These are phyloP conservation scores for Glycine latifolia DNA, from an alignment of 306 rosid genomes.

Conservation along the genomic window DNA sequence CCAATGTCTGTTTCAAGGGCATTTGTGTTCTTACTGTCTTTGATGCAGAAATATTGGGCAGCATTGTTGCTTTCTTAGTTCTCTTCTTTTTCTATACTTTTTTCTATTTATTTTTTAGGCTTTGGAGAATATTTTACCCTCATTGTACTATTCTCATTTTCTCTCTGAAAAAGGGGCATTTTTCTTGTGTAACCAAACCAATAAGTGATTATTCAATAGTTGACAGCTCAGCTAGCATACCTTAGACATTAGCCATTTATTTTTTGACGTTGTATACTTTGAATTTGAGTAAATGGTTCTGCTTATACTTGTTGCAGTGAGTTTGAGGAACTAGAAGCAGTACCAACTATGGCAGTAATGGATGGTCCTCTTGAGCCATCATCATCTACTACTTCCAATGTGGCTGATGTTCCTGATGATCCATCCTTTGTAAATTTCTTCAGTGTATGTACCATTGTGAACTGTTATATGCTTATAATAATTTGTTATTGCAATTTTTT, in stretches of 20 bases:
- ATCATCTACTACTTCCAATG: slow-evolving; percentile 55
- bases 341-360: slow-evolving; percentile 71
- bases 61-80: too few relatives aligned
- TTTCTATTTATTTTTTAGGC: too few relatives aligned
- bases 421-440: slow-evolving; percentile 68
- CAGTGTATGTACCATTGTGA: slow-evolving; percentile 54
- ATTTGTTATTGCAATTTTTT: neutral
- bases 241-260: slow-evolving; percentile 5
- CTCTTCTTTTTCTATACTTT: too few relatives aligned
- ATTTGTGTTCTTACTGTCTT: too few relatives aligned
- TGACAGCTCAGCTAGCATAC: slow-evolving; percentile 19
- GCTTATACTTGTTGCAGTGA: slow-evolving; percentile 54
- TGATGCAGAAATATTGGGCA: too few relatives aligned
- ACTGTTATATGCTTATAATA: slow-evolving; percentile 23
- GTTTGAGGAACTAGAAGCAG: slow-evolving; percentile 71
- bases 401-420: slow-evolving; percentile 60
- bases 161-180: neutral
- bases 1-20: too few relatives aligned
- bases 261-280: slow-evolving; percentile 12
- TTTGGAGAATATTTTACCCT: neutral
- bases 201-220: slow-evolving; percentile 20
- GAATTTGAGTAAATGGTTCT: slow-evolving; percentile 35
- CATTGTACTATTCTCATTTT: slow-evolving; percentile 15
- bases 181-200: slow-evolving; percentile 14
- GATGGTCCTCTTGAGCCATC: slow-evolving; percentile 71